Evolutionary conservation across 768 basidiomycete genomes (phyloP).

Genomic region (Tephrocybe sp.): DNA sequence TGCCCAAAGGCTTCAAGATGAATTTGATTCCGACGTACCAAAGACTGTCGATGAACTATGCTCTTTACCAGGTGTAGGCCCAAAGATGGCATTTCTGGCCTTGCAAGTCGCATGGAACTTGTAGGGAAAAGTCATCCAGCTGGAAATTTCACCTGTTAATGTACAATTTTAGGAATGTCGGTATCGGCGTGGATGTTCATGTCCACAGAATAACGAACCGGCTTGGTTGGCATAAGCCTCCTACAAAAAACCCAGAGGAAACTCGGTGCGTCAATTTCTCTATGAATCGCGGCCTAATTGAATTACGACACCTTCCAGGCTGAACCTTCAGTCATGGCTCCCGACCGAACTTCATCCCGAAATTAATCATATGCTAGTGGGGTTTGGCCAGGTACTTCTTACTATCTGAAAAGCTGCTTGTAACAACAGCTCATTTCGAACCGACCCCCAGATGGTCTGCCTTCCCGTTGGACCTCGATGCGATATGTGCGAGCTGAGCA

Average conservation of each 20-base stretch:
- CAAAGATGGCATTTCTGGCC: slow-evolving; percentile 92
- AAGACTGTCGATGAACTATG: slow-evolving; percentile 87
- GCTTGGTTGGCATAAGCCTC: slow-evolving; percentile 85
- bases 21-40: slow-evolving; percentile 83
- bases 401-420: background rate
- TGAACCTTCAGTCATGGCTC: slow-evolving; percentile 83
- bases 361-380: slow-evolving; percentile 79
- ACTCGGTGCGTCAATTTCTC: slow-evolving; percentile 55
- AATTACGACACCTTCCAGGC: slow-evolving; percentile 30
- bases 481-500: slow-evolving; percentile 56
- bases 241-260: slow-evolving; percentile 84
- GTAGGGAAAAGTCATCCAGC: slow-evolving; percentile 35
- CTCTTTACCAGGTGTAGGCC: slow-evolving; percentile 87
- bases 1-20: slow-evolving; percentile 63
- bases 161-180: slow-evolving; percentile 58
- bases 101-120: slow-evolving; percentile 84
- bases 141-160: background rate
- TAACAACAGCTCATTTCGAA: background rate
- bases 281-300: background rate
- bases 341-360: slow-evolving; percentile 69
- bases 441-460: slow-evolving; percentile 59
- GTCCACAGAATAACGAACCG: slow-evolving; percentile 95
- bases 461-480: slow-evolving; percentile 65
- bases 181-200: slow-evolving; percentile 95
- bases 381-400: slow-evolving; percentile 72